Conservation (phyloP, 1,284 basidiomycete species). For the Uromyces viciae-fabae region DNA sequence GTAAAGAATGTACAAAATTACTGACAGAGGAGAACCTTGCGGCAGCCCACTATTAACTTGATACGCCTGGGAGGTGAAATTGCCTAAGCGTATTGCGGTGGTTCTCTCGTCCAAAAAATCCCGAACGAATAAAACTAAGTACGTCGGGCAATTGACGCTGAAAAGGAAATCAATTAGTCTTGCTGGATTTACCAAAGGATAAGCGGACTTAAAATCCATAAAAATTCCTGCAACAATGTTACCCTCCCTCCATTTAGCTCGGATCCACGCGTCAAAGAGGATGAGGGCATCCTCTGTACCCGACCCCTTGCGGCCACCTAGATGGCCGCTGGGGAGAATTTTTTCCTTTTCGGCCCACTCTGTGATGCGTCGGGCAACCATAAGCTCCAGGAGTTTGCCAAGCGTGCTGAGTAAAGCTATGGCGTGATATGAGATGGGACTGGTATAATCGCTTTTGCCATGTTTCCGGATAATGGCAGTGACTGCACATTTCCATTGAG, state of each 20-base stretch:
- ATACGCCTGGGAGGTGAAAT: neutral
- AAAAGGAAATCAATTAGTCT: neutral
- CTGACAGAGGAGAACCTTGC: constrained; percentile 20
- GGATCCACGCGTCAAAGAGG: neutral
- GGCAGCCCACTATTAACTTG: neutral
- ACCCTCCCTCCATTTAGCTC: constrained; percentile 9
- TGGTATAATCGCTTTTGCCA: neutral
- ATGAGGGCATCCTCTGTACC: neutral
- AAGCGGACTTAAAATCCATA: constrained; percentile 10
- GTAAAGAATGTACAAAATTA: constrained; percentile 26
- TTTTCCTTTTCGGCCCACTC: neutral
- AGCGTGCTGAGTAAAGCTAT: neutral
- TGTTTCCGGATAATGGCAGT: neutral
- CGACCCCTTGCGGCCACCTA: neutral
- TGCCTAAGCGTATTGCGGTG: neutral
- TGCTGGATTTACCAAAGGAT: neutral
- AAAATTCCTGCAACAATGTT: neutral
- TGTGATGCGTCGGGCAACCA: neutral
- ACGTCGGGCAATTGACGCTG: neutral
- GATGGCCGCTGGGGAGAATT: neutral
- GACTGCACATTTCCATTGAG: neutral
- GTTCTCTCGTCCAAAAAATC: neutral
- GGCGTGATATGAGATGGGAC: neutral
- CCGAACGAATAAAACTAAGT: neutral
- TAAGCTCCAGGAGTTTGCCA: neutral